Conservation (phyloP, 176 grass and related monocot species). For the Triticum turgidum region DNA sequence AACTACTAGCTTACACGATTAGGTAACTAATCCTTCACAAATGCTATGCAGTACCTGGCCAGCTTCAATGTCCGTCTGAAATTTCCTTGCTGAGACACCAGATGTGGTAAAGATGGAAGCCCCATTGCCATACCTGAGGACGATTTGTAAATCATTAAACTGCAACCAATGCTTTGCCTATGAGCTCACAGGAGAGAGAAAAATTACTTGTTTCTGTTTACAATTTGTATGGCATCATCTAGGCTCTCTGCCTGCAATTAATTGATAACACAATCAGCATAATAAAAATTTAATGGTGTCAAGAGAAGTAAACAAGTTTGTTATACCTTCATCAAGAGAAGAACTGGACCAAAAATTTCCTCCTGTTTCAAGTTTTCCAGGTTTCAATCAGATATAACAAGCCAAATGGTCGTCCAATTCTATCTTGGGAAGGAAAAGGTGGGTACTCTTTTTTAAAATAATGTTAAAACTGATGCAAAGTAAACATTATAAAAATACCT, state of each 20-base stretch:
- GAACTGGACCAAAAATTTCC: constrained; percentile 96
- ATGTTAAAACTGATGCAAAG: background rate
- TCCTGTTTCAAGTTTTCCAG: constrained; percentile 43
- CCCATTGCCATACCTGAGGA: constrained; percentile 80
- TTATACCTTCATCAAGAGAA: constrained; percentile 91
- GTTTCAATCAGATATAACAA: background rate
- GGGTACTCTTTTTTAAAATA: background rate
- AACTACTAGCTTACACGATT: background rate
- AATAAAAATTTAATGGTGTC: background rate
- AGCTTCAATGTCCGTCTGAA: constrained; percentile 90
- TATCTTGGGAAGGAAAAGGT: background rate
- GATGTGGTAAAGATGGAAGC: constrained; percentile 97
- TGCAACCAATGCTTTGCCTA: background rate
- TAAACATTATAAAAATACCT: constrained; percentile 47
- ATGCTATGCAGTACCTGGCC: constrained; percentile 60
- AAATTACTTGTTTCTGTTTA: constrained; percentile 87
- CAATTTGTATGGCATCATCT: constrained; percentile 84
- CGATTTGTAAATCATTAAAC: constrained; percentile 2
- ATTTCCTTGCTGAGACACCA: constrained; percentile 80
- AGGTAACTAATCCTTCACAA: background rate
- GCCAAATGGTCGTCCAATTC: background rate
- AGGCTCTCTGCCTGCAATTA: constrained; percentile 75
- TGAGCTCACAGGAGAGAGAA: background rate
- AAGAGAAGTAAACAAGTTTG: background rate
- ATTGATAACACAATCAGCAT: constrained; percentile 9